These are phyloP conservation scores for Deakozyma indianensis DNA, from an alignment of 805 yeast genomes.

Conservation along the genomic window DNA sequence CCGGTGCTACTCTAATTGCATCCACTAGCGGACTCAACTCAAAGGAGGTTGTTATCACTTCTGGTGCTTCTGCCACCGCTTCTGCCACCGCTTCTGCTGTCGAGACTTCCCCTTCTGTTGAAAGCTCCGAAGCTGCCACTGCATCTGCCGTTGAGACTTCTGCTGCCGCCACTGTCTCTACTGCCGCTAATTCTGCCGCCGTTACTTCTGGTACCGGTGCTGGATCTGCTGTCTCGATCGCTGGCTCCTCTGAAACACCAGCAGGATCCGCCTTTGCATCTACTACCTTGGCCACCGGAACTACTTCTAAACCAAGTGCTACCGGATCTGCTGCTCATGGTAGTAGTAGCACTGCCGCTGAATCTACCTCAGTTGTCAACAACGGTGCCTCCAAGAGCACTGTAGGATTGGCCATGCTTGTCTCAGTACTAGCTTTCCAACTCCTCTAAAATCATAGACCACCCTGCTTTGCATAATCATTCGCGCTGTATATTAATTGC, in stretches of 20 bases:
- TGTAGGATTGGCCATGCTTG: neutral
- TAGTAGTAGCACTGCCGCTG: neutral
- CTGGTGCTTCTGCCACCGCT: constrained; percentile 1
- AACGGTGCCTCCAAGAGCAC: constrained; percentile 1
- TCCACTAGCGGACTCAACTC: constrained; percentile 3
- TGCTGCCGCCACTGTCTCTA: neutral
- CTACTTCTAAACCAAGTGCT: neutral
- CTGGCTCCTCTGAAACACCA: neutral
- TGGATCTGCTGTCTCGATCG: neutral
- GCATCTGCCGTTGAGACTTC: neutral
- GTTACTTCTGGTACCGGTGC: constrained; percentile 4
- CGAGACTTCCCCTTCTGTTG: neutral
- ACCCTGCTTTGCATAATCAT: neutral
- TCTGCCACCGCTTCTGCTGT: neutral
- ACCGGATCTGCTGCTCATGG: neutral
- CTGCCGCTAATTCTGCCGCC: neutral
- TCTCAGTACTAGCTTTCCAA: neutral
- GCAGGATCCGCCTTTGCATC: neutral
- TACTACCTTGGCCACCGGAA: neutral
- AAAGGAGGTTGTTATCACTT: constrained; percentile 1
- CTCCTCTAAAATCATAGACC: neutral
- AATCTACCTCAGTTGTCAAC: neutral
- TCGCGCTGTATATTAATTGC: too few species aligned
- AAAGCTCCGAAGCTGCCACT: neutral
- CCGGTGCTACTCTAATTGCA: constrained; percentile 6